Conservation (phyloP, 2,329 filamentous ascomycete species). For the Epicoccum sorghinum region DNA sequence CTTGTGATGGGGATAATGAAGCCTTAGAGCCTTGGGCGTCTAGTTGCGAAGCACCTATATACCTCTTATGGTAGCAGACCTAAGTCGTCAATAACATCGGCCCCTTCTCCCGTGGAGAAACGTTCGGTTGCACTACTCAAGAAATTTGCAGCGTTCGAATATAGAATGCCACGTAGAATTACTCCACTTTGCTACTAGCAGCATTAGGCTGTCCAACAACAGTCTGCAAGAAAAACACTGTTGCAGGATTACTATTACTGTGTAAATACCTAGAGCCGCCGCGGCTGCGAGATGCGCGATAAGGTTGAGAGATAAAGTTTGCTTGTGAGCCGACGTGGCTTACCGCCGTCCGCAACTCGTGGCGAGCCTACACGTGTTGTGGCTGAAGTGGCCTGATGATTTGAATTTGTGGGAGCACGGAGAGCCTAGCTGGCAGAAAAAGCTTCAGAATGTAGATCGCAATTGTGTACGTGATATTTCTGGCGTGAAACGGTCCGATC, state of each 20-base stretch:
- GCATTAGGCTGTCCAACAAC: neutral
- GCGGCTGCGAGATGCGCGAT: conserved; percentile 2
- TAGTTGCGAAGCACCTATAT: too few relatives aligned
- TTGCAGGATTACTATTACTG: neutral
- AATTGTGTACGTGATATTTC: neutral
- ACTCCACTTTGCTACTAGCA: neutral
- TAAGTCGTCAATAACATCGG: neutral
- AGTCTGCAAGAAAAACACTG: too few relatives aligned
- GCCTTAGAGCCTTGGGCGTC: too few relatives aligned
- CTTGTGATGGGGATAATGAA: too few relatives aligned
- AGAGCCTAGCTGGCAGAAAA: conserved; percentile 8
- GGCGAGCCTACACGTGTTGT: conserved; percentile 4
- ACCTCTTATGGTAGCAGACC: too few relatives aligned
- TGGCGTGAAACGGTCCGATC: conserved; percentile 4
- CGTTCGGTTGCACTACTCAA: neutral
- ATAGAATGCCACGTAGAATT: neutral
- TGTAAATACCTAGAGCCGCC: neutral
- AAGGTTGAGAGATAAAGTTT: conserved; percentile 10
- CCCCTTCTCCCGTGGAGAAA: neutral
- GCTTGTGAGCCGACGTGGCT: conserved; percentile 6
- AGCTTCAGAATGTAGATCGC: neutral
- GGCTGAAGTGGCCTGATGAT: neutral
- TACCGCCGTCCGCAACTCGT: conserved; percentile 11
- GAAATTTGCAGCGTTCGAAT: neutral
- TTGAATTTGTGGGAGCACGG: conserved; percentile 3